Evolutionary conservation across 805 yeast species (phyloP).

Genomic region (Jamesozyma hellenica): DNA sequence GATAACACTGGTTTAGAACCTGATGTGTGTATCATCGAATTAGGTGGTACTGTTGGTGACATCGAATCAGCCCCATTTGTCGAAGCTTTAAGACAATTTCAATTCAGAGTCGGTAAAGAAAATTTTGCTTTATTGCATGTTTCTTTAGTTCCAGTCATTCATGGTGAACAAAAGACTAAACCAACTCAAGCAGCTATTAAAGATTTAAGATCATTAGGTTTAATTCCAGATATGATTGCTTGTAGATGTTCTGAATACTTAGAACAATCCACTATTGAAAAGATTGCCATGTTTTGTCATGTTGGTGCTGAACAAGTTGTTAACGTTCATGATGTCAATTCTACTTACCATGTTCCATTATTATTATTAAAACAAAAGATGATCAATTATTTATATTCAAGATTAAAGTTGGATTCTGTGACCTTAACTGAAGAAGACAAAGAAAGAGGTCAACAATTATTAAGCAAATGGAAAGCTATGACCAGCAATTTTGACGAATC

Average conservation of each 20-base stretch:
- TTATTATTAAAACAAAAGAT: conserved; percentile 79
- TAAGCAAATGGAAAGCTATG: conserved; percentile 68
- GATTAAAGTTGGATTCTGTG: conserved; percentile 50
- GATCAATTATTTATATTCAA: conserved; percentile 58
- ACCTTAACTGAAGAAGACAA: conserved; percentile 40
- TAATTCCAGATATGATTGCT: conserved; percentile 94
- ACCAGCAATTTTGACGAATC: conserved; percentile 76
- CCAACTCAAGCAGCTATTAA: conserved; percentile 99
- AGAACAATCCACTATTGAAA: conserved; percentile 77
- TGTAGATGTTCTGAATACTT: conserved; percentile 87
- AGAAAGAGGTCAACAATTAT: conserved; percentile 57
- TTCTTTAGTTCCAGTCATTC: conserved; percentile 93
- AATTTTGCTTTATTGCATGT: conserved; percentile 95
- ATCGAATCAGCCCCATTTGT: conserved; percentile 98
- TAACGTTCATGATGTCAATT: conserved; percentile 92
- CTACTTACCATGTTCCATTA: conserved; percentile 95
- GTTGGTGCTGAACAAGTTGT: conserved; percentile 97
- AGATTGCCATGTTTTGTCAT: conserved; percentile 98
- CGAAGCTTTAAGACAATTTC: conserved; percentile 97
- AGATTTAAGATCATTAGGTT: conserved; percentile 89
- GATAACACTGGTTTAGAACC: conserved; percentile 83
- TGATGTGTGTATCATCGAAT: conserved; percentile 91
- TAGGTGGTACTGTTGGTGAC: conserved; percentile 99
- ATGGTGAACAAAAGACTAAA: conserved; percentile 97
- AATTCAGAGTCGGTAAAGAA: conserved; percentile 89